Conservation (phyloP, 768 basidiomycete species). For the Plicaturopsis crispa region DNA sequence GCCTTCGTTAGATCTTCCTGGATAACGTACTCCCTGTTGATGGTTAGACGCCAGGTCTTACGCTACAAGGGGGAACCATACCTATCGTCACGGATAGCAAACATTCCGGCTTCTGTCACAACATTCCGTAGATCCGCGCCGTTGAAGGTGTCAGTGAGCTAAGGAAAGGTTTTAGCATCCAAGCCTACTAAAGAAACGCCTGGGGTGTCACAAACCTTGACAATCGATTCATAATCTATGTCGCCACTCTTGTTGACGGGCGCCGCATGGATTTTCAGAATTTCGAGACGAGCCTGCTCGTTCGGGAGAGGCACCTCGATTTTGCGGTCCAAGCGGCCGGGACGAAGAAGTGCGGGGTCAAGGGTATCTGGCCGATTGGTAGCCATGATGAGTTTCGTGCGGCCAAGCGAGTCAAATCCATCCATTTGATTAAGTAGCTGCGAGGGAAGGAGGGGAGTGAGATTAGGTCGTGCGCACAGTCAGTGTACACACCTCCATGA, state of each 20-base stretch:
- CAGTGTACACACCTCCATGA: slow-evolving; percentile 75
- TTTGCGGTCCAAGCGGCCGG: slow-evolving; percentile 93
- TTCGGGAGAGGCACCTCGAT: slow-evolving; percentile 98
- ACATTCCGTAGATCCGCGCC: slow-evolving; percentile 96
- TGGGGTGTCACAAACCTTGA: slow-evolving; percentile 57
- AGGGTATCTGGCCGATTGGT: slow-evolving; percentile 98
- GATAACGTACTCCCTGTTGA: slow-evolving; percentile 69
- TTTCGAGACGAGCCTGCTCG: slow-evolving; percentile 92
- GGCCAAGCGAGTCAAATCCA: slow-evolving; percentile 94
- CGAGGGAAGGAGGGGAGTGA: background rate
- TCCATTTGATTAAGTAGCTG: slow-evolving; percentile 99
- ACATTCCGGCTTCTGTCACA: slow-evolving; percentile 95
- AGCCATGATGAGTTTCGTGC: slow-evolving; percentile 99
- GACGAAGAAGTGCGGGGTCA: slow-evolving; percentile 93
- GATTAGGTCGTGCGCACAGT: background rate
- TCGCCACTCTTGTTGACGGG: slow-evolving; percentile 94
- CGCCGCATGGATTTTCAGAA: slow-evolving; percentile 93
- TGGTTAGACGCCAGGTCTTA: background rate
- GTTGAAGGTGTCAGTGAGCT: slow-evolving; percentile 90
- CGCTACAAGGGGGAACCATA: slow-evolving; percentile 20
- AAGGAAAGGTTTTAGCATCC: slow-evolving; percentile 5
- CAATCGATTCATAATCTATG: slow-evolving; percentile 96
- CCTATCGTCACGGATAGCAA: slow-evolving; percentile 95
- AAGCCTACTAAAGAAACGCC: slow-evolving; percentile 3
- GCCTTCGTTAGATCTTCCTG: slow-evolving; percentile 98